Evolutionary conservation across 169 alveolate genomes (phyloP).

Genomic region (Plasmodium cynomolgi): DNA sequence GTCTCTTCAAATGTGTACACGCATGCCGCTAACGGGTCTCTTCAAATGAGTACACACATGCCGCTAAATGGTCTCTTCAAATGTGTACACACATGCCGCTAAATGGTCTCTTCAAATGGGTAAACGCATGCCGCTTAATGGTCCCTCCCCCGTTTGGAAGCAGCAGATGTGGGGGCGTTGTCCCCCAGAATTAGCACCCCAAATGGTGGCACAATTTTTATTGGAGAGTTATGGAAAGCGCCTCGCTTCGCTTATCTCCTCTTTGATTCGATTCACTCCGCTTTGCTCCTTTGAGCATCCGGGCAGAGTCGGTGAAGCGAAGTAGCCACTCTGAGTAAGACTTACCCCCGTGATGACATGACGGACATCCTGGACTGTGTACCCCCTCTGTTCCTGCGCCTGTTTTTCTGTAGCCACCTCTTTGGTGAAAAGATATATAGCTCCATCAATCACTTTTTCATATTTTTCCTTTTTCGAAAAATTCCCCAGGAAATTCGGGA

Average conservation of each 20-base stretch:
- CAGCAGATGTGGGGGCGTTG: too few species aligned
- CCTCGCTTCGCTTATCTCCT: too few species aligned
- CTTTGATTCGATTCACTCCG: too few species aligned
- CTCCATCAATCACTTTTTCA: conserved; percentile 47
- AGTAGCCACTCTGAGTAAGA: not conserved
- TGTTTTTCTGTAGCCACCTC: not conserved
- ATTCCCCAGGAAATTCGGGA: conserved; percentile 18
- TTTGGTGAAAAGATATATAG: conserved; percentile 12
- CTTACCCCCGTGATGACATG: conserved; percentile 23
- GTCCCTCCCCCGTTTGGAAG: too few species aligned
- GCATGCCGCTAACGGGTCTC: not conserved
- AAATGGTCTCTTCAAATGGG: not conserved
- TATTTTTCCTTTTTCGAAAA: conserved; percentile 22
- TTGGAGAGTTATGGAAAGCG: too few species aligned
- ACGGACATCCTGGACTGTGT: conserved; percentile 15
- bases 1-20: not conserved
- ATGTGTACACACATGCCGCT: too few species aligned
- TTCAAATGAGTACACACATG: too few species aligned
- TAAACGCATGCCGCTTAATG: too few species aligned
- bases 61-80: too few species aligned
- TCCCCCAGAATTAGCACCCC: too few species aligned
- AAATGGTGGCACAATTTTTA: too few species aligned
- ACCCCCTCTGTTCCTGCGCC: conserved; percentile 19
- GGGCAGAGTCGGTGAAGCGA: not conserved
- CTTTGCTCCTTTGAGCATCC: too few species aligned